Conservation (phyloP, 2,329 filamentous ascomycete genomes). For the Trichoderma polysporum region DNA sequence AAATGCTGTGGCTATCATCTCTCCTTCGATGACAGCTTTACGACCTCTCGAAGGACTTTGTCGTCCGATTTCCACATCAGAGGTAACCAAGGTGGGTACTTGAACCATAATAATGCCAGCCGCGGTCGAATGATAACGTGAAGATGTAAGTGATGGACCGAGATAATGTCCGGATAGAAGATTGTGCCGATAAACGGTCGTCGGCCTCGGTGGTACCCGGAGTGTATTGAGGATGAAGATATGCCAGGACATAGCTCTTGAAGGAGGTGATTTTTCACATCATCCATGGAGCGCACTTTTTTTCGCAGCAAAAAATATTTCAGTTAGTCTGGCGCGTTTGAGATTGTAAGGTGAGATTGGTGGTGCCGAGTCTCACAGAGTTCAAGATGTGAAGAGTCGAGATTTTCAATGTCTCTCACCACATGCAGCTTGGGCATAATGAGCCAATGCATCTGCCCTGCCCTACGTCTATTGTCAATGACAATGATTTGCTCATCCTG, state of each 20-base stretch:
- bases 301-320: not conserved
- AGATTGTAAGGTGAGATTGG: not conserved
- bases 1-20: not conserved
- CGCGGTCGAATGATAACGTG: conserved; percentile 20
- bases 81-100: conserved; percentile 20
- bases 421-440: not conserved
- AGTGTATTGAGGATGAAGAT: not conserved
- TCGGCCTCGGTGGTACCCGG: conserved; percentile 9
- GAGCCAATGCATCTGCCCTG: conserved; percentile 5
- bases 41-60: conserved; percentile 24
- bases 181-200: not conserved
- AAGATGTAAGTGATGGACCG: conserved; percentile 21
- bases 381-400: not conserved
- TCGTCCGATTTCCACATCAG: conserved; percentile 22
- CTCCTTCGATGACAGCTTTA: not conserved
- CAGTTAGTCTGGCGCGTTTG: not conserved
- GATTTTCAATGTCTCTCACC: not conserved
- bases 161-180: conserved; percentile 17
- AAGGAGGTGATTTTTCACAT: not conserved
- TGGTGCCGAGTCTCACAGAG: not conserved
- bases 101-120: not conserved
- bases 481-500: not conserved
- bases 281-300: not conserved
- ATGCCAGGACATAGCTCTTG: not conserved
- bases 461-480: not conserved